Evolutionary conservation across 2,329 filamentous ascomycete species (phyloP), one percentile per base, ranked within the genome.

Genomic region (Colletotrichum orbiculare): DNA sequence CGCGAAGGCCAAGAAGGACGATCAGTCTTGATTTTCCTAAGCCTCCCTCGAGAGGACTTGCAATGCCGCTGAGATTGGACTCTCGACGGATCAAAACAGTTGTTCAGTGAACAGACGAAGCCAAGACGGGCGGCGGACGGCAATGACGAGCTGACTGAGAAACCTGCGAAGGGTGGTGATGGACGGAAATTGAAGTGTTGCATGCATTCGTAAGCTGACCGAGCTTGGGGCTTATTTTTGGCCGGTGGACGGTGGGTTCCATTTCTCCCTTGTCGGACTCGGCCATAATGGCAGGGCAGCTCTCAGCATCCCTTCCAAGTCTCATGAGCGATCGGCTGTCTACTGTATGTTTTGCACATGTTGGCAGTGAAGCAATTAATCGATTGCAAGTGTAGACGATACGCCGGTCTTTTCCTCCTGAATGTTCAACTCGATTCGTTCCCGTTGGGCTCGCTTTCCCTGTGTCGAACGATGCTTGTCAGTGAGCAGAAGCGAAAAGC

Each of bases 171-270:
- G 45, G 34, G 41, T 38, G 48, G 38, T 1, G 39, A 47, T 34
- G 54, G 7, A 57, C 41, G 43, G 54, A 48, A 3, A 60, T 54
- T 64, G 56, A 37, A 43, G 13, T 39, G 50, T 46, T 55, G 52
- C 33, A 48, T n/a, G 33, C 33, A 42, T 25, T 53, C 41, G 46
- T 43, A 52, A 62, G 41, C 52, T 56, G 46, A 47, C 37, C 38
- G 42, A 48, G 17, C 12, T 48, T 12, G 35, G 38, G 12, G 48
- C 12, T 42, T 52, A 52, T 47, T 65, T 64, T 60, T 60, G 43
- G 55, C 25, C 25, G 25, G 25, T 25, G 13, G n/a, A 12, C 13
- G 41, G 15, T 34, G 9, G 38, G 46, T 11, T 53, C 48, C 3
- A 33, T 38, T 41, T 47, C 48, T 41, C 42, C 49, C 17, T 53